Conservation (phyloP, 495 filamentous ascomycete species). For the Penicillium antarcticum region DNA sequence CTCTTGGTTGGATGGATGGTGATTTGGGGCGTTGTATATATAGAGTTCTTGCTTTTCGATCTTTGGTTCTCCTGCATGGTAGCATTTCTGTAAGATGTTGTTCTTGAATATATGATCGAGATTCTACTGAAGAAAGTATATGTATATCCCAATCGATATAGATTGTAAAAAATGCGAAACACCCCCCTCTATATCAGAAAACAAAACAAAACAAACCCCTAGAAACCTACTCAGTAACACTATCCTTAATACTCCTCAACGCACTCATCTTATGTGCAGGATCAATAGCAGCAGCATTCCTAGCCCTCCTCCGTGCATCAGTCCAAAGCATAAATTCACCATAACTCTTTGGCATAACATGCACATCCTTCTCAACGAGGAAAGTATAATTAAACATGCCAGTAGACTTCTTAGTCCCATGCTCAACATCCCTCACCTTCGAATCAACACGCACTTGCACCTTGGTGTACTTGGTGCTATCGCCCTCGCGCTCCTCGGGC, state of each 20-base stretch:
- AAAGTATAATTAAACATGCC: slow-evolving; percentile 88
- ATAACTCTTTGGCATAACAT: slow-evolving; percentile 73
- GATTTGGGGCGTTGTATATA: slow-evolving; percentile 8
- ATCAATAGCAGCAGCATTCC: slow-evolving; percentile 38
- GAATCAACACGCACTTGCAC: slow-evolving; percentile 76
- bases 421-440: slow-evolving; percentile 75
- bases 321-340: slow-evolving; percentile 78
- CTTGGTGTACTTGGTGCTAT: slow-evolving; percentile 51
- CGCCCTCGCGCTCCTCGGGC: slow-evolving; percentile 42
- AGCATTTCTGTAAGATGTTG: not conserved
- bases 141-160: not conserved
- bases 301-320: slow-evolving; percentile 63
- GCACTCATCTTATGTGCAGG: slow-evolving; percentile 36
- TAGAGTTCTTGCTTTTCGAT: not conserved
- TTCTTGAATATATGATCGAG: not conserved
- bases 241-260: slow-evolving; percentile 37
- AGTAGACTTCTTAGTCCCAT: slow-evolving; percentile 69
- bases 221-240: slow-evolving; percentile 45
- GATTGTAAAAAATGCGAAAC: not conserved
- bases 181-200: not conserved
- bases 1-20: not conserved
- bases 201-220: not conserved
- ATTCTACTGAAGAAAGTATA: not conserved
- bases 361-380: slow-evolving; percentile 65
- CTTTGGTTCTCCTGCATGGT: not conserved